Evolutionary conservation across 768 basidiomycete species (phyloP).

Genomic region (Xerocomellus intermedius): DNA sequence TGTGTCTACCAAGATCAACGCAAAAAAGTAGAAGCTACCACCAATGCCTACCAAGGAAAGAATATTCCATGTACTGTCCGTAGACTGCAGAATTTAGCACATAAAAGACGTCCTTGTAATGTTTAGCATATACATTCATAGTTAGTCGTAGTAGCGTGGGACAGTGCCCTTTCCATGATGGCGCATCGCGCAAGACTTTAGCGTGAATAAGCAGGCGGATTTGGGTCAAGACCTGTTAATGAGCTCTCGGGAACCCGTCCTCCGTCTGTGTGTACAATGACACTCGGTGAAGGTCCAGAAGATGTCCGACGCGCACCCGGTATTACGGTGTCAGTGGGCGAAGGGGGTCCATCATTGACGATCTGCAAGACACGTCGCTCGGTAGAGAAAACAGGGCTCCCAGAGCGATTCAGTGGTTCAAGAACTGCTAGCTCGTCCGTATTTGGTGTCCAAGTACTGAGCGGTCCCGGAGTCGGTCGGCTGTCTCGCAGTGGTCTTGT

Average conservation of each 20-base stretch:
- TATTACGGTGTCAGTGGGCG: slow-evolving; percentile 15
- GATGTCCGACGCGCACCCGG: neutral
- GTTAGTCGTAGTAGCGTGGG: slow-evolving; percentile 13
- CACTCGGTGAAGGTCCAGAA: slow-evolving; percentile 2
- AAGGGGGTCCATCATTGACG: slow-evolving; percentile 23
- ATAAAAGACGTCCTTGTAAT: slow-evolving; percentile 11
- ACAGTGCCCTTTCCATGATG: slow-evolving; percentile 3
- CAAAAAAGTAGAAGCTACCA: neutral
- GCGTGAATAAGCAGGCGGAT: slow-evolving; percentile 28
- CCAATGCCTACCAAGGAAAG: slow-evolving; percentile 1
- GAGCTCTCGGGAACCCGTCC: slow-evolving; percentile 13
- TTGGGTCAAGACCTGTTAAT: neutral
- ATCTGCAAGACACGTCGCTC: slow-evolving; percentile 31
- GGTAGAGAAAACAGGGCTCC: slow-evolving; percentile 18
- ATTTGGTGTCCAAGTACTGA: slow-evolving; percentile 17
- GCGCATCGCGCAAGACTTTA: neutral
- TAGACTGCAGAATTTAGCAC: slow-evolving; percentile 17
- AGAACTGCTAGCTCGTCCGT: slow-evolving; percentile 18
- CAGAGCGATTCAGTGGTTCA: slow-evolving; percentile 18
- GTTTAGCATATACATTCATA: slow-evolving; percentile 6
- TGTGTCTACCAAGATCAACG: slow-evolving; percentile 4
- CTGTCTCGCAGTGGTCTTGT: slow-evolving; percentile 7
- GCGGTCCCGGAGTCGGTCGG: neutral
- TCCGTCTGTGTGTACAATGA: slow-evolving; percentile 30
- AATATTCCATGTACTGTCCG: slow-evolving; percentile 15